Base-by-base conservation (phyloP, 2,329 filamentous ascomycete species). In the Nemania bipapillata region DNA sequence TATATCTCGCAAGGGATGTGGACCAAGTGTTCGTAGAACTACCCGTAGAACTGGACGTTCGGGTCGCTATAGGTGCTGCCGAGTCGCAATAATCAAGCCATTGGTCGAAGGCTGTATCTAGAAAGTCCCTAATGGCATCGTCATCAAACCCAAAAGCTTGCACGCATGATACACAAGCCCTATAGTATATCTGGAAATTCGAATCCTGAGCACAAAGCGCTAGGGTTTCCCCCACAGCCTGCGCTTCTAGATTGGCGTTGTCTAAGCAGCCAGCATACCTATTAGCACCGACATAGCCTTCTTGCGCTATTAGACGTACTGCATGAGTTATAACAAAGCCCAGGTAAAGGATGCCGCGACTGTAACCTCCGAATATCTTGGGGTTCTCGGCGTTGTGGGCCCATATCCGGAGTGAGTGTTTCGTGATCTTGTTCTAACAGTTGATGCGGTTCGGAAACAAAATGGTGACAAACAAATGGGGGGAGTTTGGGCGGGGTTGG, bases 201-300 rank as follows among this genome's bases (percentile, higher is more conserved):
- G 53, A 54, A 47, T 49, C 20, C 3, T n/a, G 2, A 6, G 3
- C 22, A 28, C 65, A 68, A 12, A 68, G 22, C 35, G 4, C 55
- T 12, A 61, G 24, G 17, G 0, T 52, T 17, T 52, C 35, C 8
- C 65, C 65, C 2, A 56, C n/a, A 28, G 22, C 1, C 32, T 68
- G 60, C 1, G 54, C 65, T 12, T 61, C 65, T 2, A 68, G 3
- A 26, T 24, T 15, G 6, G 55, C 60, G 12, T 65, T 65, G 8
- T 68, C 65, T 68, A 30, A 8, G 24, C 40, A 22, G 22, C 4
- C 8, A 8, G 4, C 2, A 12, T 45, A 5, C 8, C 2, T 5
- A 55, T 62, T 28, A 66, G 57, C n/a, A 3, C 8, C 8, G 1
- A 22, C 15, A 12, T 15, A 2, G 40, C 12, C 45, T 28, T 12